These are phyloP conservation scores for Bolboschoenus planiculmis DNA, from an alignment of 176 grass and related monocot genomes.

Conservation along the genomic window DNA sequence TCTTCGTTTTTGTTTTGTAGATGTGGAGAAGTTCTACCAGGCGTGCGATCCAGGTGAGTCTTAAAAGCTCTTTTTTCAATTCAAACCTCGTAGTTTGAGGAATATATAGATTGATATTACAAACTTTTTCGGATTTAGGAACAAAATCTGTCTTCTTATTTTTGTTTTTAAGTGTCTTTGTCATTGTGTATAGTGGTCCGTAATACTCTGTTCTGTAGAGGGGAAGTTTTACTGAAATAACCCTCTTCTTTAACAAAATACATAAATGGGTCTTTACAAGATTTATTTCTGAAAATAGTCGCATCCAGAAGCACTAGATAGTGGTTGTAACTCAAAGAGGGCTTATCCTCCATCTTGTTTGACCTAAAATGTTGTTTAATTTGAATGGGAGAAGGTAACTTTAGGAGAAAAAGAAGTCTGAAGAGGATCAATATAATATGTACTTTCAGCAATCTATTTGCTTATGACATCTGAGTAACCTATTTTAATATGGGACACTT, in stretches of 20 bases:
- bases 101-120: not conserved
- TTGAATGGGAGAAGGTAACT: not conserved
- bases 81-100: not conserved
- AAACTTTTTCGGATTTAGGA: not conserved
- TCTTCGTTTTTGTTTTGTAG: slow-evolving; percentile 38
- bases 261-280: not conserved
- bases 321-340: not conserved
- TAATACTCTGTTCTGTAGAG: not conserved
- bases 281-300: not conserved
- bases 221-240: not conserved
- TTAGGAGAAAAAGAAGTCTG: not conserved
- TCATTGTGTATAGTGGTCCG: not conserved
- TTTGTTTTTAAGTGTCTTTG: not conserved
- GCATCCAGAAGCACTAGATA: not conserved
- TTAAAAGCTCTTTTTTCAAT: slow-evolving; percentile 21
- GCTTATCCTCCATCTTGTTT: slow-evolving; percentile 4
- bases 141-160: not conserved
- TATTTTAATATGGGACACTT: not conserved
- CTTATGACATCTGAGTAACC: not conserved
- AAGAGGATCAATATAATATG: not conserved
- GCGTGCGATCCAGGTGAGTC: slow-evolving; percentile 85
- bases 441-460: not conserved
- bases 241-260: not conserved
- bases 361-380: not conserved
- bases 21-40: slow-evolving; percentile 94